Percentiles rank a stretch among this genome's conserved stretches.
Conservation (phyloP, 176 grass and related monocot genomes). For the Cenchrus americanus region DNA sequence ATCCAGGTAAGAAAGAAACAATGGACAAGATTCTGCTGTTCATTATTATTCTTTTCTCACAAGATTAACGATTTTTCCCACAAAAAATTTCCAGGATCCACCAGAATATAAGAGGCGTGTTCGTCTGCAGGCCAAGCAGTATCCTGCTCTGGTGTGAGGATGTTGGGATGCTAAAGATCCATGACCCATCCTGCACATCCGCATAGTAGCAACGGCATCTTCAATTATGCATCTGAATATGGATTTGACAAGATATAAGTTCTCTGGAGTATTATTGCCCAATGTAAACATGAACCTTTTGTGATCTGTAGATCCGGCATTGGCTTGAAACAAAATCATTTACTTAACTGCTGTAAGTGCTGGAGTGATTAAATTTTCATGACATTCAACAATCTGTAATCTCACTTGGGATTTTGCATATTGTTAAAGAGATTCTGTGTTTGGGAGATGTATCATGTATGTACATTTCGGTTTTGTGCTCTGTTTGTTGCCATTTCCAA, state of each 20-base stretch:
- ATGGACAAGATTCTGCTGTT: slow-evolving; percentile 3
- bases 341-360: slow-evolving; percentile 16
- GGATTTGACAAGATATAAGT: slow-evolving; percentile 42
- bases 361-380: slow-evolving; percentile 27
- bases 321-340: slow-evolving; percentile 16
- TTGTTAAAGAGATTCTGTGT: background rate
- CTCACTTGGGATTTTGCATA: background rate
- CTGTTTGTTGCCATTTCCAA: slow-evolving; percentile 4
- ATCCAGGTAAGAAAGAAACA: slow-evolving; percentile 63
- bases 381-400: background rate
- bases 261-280: slow-evolving; percentile 26
- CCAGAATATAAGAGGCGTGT: slow-evolving; percentile 74
- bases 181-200: slow-evolving; percentile 37
- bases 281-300: slow-evolving; percentile 17
- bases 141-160: slow-evolving; percentile 66
- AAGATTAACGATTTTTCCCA: background rate
- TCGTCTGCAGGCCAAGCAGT: slow-evolving; percentile 72
- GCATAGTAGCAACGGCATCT: slow-evolving; percentile 23
- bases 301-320: slow-evolving; percentile 7
- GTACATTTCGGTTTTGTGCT: background rate
- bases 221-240: slow-evolving; percentile 39
- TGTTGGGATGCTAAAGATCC: slow-evolving; percentile 1
- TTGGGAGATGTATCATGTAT: background rate
- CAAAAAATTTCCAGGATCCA: slow-evolving; percentile 53
- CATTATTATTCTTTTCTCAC: background rate